Percentiles rank a stretch among this genome's conserved stretches.
Evolutionary conservation across 768 basidiomycete species (phyloP).

Genomic region (Tephrocybe sp.): DNA sequence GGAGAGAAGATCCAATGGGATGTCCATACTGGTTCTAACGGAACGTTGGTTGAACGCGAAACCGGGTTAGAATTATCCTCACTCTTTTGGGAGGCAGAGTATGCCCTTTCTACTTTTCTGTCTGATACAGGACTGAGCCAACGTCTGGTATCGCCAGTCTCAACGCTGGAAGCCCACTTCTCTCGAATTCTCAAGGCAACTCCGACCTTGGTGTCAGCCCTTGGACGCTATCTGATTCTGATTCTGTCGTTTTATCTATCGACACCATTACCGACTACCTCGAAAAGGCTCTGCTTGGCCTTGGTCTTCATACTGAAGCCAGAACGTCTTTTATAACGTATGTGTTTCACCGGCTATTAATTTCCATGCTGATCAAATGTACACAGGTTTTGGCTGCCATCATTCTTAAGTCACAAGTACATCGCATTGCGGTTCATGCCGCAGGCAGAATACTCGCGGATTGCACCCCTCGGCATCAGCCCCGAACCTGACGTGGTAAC

Average conservation of each 20-base stretch:
- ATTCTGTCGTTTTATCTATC: constrained; percentile 30
- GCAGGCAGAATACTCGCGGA: constrained; percentile 38
- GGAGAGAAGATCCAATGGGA: constrained; percentile 31
- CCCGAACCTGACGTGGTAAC: constrained; percentile 43
- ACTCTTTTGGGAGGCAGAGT: constrained; percentile 41
- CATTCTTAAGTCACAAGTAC: constrained; percentile 34
- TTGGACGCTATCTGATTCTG: constrained; percentile 18
- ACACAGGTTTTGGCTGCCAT: constrained; percentile 42
- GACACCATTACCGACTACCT: constrained; percentile 32
- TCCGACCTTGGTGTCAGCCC: constrained; percentile 4
- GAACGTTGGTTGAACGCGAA: constrained; percentile 26
- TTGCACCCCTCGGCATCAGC: constrained; percentile 34
- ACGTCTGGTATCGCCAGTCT: constrained; percentile 5
- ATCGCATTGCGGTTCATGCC: constrained; percentile 45
- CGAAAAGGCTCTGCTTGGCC: constrained; percentile 26
- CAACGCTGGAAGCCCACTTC: neutral
- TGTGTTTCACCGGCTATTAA: constrained; percentile 5
- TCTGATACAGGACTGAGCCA: too few relatives aligned
- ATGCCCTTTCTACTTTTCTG: constrained; percentile 6
- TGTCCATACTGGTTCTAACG: constrained; percentile 26
- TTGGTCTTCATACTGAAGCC: constrained; percentile 41
- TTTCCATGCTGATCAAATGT: neutral
- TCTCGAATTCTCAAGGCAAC: neutral
- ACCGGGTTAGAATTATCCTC: constrained; percentile 30
- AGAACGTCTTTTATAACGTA: constrained; percentile 47